Base-by-base conservation (phyloP, 2,329 filamentous ascomycete genomes). In the Xylariaceae sp. region DNA sequence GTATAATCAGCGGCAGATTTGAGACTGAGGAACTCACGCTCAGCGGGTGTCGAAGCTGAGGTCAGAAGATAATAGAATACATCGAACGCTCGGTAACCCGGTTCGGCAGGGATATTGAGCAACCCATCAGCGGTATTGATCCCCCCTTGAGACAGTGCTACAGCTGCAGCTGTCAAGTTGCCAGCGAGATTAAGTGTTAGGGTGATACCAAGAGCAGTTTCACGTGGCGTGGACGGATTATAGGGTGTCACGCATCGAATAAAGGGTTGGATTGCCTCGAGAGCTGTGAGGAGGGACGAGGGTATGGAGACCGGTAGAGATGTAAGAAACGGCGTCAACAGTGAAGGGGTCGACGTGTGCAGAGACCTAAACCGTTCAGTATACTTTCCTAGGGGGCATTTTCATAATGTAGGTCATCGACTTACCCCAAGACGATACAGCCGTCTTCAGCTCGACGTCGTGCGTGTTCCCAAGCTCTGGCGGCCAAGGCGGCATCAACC, bases 61-160 rank as follows among this genome's bases (percentile, higher is more conserved):
- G 93, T 96, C 37, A 98, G 82, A 1, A 99, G 85, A 69, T 97
- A 98, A 77, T 99, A 98, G 71, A 99, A 98, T 46, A 96, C 95
- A 70, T 99, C 94, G 67, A 99, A 99, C 3, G 94, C 95, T 61
- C 95, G 88, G 74, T 92, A 92, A 11, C 95, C 95, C 6, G 86
- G 71, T 70, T 96, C 87, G 0, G 87, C 75, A 0, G 95, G 91
- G 14, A 99, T 86, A 54, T 90, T 87, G 14, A 97, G 79, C 9
- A 99, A 80, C 37, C 94, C 95, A 61, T 86, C 86, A 17, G 82
- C 77, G 0, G 92, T 95, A 71, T 99, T 91, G 58, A 99, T 90
- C 16, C 95, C 95, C 3, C 91, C 90, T 34, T 92, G 89, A 0
- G 94, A 94, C 6, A 99, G 78, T 23, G 92, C 87, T 47, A 98